Evolutionary conservation across 2,329 filamentous ascomycete genomes (phyloP).

Genomic region (Fusarium sororula): DNA sequence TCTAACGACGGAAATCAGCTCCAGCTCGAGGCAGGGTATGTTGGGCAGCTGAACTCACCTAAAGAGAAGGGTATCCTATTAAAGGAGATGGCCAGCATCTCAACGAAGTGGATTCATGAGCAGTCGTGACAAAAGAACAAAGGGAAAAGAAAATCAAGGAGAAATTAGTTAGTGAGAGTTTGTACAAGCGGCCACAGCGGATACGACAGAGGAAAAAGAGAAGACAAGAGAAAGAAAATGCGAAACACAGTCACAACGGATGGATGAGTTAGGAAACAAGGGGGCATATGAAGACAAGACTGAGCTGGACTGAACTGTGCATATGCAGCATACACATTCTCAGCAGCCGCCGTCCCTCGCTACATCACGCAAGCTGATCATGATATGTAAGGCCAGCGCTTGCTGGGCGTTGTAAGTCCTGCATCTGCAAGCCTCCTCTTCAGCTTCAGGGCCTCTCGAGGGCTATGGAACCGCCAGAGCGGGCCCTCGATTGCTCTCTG

Average conservation of each 20-base stretch:
- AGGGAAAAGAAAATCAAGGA: constrained; percentile 9
- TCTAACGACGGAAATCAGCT: constrained; percentile 43
- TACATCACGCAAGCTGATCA: constrained; percentile 5
- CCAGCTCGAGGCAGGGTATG: not conserved
- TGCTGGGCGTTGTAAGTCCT: constrained; percentile 31
- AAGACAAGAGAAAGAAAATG: constrained; percentile 5
- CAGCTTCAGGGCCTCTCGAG: constrained; percentile 21
- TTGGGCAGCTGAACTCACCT: constrained; percentile 32
- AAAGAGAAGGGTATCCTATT: constrained; percentile 38
- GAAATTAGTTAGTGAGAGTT: constrained; percentile 8
- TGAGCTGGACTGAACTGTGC: not conserved
- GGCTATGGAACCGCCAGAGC: constrained; percentile 27
- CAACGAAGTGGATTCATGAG: constrained; percentile 43
- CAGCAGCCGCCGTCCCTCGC: constrained; percentile 16
- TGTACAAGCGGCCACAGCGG: constrained; percentile 15
- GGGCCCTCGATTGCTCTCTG: constrained; percentile 19
- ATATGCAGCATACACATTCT: constrained; percentile 6
- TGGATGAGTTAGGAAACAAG: constrained; percentile 17
- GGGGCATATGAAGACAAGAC: constrained; percentile 26
- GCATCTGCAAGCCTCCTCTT: constrained; percentile 35
- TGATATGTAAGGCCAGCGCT: constrained; percentile 26
- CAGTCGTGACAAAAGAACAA: constrained; percentile 33
- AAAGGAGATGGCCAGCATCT: constrained; percentile 50
- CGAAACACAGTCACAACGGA: constrained; percentile 26
- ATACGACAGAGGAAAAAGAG: constrained; percentile 21